Percentiles rank a stretch among this genome's conserved stretches.
Conservation (phyloP, 2,329 filamentous ascomycete genomes). For the Calycina herbarum region DNA sequence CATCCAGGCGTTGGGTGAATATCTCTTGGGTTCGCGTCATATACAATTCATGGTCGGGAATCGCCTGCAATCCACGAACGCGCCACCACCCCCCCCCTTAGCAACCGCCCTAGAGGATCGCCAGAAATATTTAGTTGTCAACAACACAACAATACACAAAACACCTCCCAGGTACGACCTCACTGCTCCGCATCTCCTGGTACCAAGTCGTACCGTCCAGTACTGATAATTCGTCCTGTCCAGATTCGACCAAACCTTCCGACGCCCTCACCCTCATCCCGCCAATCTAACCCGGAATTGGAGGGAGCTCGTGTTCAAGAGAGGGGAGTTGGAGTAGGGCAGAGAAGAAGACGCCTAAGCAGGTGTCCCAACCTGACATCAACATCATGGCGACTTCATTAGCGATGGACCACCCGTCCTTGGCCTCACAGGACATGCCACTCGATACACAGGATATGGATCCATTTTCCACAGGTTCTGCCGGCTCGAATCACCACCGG, state of each 20-base stretch:
- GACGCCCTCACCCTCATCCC: background rate
- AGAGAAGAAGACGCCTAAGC: background rate
- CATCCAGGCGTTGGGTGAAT: slow-evolving; percentile 10
- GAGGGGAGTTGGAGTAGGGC: slow-evolving; percentile 12
- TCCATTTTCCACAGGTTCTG: slow-evolving; percentile 57
- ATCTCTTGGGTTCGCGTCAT: background rate
- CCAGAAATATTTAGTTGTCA: slow-evolving; percentile 9
- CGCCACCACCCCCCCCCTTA: slow-evolving; percentile 9
- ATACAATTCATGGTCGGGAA: slow-evolving; percentile 13
- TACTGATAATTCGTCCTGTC: slow-evolving; percentile 9
- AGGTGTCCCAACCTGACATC: background rate
- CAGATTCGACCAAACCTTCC: background rate
- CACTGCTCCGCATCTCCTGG: slow-evolving; percentile 17
- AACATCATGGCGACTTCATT: slow-evolving; percentile 31
- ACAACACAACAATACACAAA: slow-evolving; percentile 19
- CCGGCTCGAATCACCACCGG: slow-evolving; percentile 66
- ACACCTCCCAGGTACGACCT: slow-evolving; percentile 21
- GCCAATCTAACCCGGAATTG: slow-evolving; percentile 14
- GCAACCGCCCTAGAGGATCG: slow-evolving; percentile 8
- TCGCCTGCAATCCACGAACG: slow-evolving; percentile 11
- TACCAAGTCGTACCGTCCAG: slow-evolving; percentile 12
- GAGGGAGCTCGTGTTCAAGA: background rate
- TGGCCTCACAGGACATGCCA: slow-evolving; percentile 28
- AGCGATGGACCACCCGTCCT: slow-evolving; percentile 29
- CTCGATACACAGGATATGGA: slow-evolving; percentile 34